phyloP scores from a whole-genome alignment of 768 basidiomycete genomes.

The Boletus rubropictus region DNA sequence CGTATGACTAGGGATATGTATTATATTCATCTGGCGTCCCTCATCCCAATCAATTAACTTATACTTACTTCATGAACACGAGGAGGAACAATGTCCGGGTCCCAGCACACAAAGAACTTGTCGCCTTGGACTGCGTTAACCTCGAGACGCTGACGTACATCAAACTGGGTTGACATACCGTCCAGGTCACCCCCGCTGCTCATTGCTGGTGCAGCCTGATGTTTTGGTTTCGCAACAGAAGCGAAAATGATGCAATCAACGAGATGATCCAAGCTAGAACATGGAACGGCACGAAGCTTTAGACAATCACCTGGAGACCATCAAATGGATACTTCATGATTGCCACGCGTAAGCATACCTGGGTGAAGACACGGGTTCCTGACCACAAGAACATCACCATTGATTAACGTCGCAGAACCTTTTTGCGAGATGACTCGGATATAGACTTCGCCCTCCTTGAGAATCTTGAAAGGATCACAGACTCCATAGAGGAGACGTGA shows the following conservation, averaged over 20 bases:
- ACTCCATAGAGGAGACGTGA: conserved; percentile 62
- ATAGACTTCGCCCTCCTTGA: conserved; percentile 60
- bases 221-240: conserved; percentile 48
- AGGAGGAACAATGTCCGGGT: conserved; percentile 53
- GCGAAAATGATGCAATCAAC: conserved; percentile 68
- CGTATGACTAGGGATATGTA: conserved; percentile 44
- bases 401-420: conserved; percentile 50
- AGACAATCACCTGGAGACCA: conserved; percentile 48
- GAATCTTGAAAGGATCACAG: conserved; percentile 58
- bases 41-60: background rate
- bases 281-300: conserved; percentile 54
- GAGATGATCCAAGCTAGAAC: conserved; percentile 47
- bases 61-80: conserved; percentile 46
- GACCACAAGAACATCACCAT: conserved; percentile 58
- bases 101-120: conserved; percentile 67
- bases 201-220: conserved; percentile 62
- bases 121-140: conserved; percentile 40
- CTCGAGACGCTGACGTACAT: background rate
- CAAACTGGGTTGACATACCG: conserved; percentile 27
- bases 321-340: background rate
- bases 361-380: conserved; percentile 68
- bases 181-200: conserved; percentile 65
- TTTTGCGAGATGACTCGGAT: conserved; percentile 51
- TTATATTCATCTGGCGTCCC: background rate
- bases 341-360: conserved; percentile 30